Percentiles rank a stretch among this genome's conserved stretches.
These are phyloP conservation scores for Cryptosporidium parvum DNA, from an alignment of 169 alveolate species.

Conservation along the genomic window DNA sequence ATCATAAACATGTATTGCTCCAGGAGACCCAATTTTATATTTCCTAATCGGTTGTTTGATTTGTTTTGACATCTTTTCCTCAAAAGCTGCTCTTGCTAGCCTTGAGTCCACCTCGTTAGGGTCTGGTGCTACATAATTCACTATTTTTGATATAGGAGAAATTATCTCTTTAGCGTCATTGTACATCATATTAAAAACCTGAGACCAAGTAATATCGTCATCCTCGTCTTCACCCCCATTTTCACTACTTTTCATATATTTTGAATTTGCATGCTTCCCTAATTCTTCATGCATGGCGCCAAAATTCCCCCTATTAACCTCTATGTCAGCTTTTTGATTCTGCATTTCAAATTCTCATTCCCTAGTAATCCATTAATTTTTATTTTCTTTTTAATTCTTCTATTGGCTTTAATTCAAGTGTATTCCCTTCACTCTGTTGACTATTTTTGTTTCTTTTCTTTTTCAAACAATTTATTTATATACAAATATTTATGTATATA, in stretches of 20 bases:
- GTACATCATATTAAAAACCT: conserved; percentile 70
- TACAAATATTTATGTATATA: too few relatives aligned
- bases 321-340: neutral
- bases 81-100: conserved; percentile 42
- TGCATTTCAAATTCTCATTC: neutral
- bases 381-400: too few relatives aligned
- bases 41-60: conserved; percentile 21
- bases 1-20: conserved; percentile 23
- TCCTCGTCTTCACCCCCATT: conserved; percentile 21
- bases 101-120: conserved; percentile 62
- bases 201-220: conserved; percentile 68
- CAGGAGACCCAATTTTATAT: conserved; percentile 60
- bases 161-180: conserved; percentile 40
- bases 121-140: conserved; percentile 52
- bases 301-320: neutral
- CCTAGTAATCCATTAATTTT: neutral
- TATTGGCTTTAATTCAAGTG: too few relatives aligned
- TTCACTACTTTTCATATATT: conserved; percentile 29
- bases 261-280: conserved; percentile 28
- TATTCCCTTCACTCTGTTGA: too few relatives aligned
- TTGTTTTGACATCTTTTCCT: conserved; percentile 41
- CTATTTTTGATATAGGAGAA: conserved; percentile 41
- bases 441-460: too few relatives aligned
- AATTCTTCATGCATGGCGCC: conserved; percentile 31
- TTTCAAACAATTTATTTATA: too few relatives aligned